Evolutionary conservation across 2,329 filamentous ascomycete genomes (phyloP), one percentile per base, ranked within the genome.

Genomic region (Dactylella cylindrospora): DNA sequence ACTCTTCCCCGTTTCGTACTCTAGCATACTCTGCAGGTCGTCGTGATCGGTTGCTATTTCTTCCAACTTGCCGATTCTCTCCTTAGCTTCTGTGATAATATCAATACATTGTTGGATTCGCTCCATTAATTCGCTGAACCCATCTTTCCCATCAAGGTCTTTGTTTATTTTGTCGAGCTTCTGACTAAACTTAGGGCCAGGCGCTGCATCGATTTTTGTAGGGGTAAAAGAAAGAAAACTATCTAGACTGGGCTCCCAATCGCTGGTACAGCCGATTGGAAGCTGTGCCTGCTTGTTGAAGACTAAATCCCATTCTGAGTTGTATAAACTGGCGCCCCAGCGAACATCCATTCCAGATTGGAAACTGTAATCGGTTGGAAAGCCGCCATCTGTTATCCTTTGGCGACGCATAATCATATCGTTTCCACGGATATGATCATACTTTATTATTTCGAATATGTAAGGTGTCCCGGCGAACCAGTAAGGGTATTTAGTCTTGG

Each of bases 401-500:
- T 46, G 12, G 43, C 35, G 36, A 62, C 62, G 29, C 35, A 44
- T 13, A 9, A 13, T 17, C 7, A 20, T 36, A 9, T 55, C 44
- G 6, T 26, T 43, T 46, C 32, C 15, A 45, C 59, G 31, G 47
- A 60, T 49, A 20, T 62, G 43, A 38, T 70, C 68, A 40, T 70
- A 69, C 22, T 66, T 57, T 2, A 66, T 70, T 28, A 70, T 46
- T 40, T 70, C 68, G 17, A 69, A 69, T 2, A 67, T 50, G 40
- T 68, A 70, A 2, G 51, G 51, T 4, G 67, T 68, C 17, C 50
- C 61, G 5, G 47, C 41, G 33, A 69, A 66, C 52, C 55, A 68
- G 40, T 67, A 70, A 15, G 66, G 65, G 28, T 65, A 66, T 29
- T 68, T 69, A 10, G 67, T 68, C 57, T 70, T 70, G 15, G 66